phyloP scores from a whole-genome alignment of 1,284 basidiomycete species.

The Microbotryum lychnidis-dioicae region DNA sequence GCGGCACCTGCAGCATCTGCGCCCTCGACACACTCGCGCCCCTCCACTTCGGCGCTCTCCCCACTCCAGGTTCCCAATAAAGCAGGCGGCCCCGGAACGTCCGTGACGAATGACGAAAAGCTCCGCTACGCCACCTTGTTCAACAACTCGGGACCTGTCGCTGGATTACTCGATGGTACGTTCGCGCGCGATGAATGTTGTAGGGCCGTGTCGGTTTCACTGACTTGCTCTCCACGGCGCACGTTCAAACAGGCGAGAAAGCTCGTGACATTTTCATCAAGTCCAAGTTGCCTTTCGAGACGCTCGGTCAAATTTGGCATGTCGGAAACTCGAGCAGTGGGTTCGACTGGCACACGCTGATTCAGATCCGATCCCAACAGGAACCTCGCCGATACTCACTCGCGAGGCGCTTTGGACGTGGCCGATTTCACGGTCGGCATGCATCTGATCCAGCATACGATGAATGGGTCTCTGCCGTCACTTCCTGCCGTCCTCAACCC shows the following conservation, averaged over 20 bases:
- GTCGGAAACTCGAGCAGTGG: slow-evolving; percentile 29
- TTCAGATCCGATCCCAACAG: slow-evolving; percentile 42
- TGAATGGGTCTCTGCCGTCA: slow-evolving; percentile 67
- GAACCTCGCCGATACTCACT: slow-evolving; percentile 89
- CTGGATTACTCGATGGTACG: slow-evolving; percentile 67
- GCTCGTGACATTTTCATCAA: slow-evolving; percentile 88
- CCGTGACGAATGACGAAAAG: slow-evolving; percentile 64
- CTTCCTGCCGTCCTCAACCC: slow-evolving; percentile 77
- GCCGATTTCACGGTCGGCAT: slow-evolving; percentile 94
- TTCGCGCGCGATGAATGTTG: not conserved
- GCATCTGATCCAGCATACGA: slow-evolving; percentile 61
- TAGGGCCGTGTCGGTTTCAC: not conserved
- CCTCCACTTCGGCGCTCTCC: slow-evolving; percentile 5
- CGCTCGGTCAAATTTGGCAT: slow-evolving; percentile 88
- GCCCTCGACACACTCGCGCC: slow-evolving; percentile 15
- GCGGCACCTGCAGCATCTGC: slow-evolving; percentile 42
- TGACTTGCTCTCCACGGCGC: not conserved
- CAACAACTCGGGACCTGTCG: slow-evolving; percentile 58
- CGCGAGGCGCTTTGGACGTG: slow-evolving; percentile 78
- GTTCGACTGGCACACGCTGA: not conserved
- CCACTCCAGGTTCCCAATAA: not conserved
- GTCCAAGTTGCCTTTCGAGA: slow-evolving; percentile 80
- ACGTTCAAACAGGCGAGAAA: slow-evolving; percentile 58
- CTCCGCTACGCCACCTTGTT: slow-evolving; percentile 75
- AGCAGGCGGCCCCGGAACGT: slow-evolving; percentile 4